Conservation (phyloP, 768 basidiomycete species). For the Epithele typhae region DNA sequence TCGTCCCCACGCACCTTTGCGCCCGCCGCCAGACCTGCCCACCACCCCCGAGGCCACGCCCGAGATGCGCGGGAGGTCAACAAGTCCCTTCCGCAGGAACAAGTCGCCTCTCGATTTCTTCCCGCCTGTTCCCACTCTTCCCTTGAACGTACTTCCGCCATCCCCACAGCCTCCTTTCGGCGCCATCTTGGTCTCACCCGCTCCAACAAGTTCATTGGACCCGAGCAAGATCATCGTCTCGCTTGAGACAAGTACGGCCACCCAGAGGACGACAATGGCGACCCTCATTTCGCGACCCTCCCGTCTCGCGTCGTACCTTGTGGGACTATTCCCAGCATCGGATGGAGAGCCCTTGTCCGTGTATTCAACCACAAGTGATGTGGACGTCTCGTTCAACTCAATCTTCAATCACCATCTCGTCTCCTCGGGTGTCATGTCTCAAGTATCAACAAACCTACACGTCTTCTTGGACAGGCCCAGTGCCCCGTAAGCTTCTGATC, state of each 20-base stretch:
- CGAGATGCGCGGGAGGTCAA: too few species aligned
- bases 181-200: conserved; percentile 51
- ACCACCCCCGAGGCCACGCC: conserved; percentile 12
- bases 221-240: conserved; percentile 62
- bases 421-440: conserved; percentile 50
- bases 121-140: conserved; percentile 46
- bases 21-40: conserved; percentile 27
- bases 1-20: conserved; percentile 35
- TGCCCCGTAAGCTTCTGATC: conserved; percentile 55
- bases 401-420: conserved; percentile 61
- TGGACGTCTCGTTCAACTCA: conserved; percentile 42
- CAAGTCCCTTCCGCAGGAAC: conserved; percentile 12
- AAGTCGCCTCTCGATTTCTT: conserved; percentile 31
- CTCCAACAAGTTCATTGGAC: conserved; percentile 46
- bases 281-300: conserved; percentile 71
- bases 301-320: conserved; percentile 42
- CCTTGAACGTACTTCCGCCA: conserved; percentile 39
- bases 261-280: conserved; percentile 59
- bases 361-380: conserved; percentile 52
- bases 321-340: conserved; percentile 25
- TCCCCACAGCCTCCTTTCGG: conserved; percentile 56
- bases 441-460: conserved; percentile 48
- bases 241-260: conserved; percentile 67
- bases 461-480: conserved; percentile 80
- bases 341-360: conserved; percentile 41